A percentile compares a stretch with the other conserved stretches of the same genome.
These are phyloP conservation scores for Saccharum officinarum DNA, from an alignment of 176 grass and related monocot species.

Conservation along the genomic window DNA sequence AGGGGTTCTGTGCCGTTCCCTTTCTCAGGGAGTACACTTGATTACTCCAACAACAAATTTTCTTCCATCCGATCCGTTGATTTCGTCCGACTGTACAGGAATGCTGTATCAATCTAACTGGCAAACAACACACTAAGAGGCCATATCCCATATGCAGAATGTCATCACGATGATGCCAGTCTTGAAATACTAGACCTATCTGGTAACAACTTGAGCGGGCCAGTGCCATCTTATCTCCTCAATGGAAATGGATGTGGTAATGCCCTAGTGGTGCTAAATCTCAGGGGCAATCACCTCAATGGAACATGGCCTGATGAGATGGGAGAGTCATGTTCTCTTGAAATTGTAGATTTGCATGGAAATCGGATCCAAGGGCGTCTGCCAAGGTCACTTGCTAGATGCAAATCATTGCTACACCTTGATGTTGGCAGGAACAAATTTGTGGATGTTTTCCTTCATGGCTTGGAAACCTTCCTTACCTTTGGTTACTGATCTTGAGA, in stretches of 20 bases:
- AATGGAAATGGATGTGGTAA: neutral
- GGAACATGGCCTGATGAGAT: conserved; percentile 23
- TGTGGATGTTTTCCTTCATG: conserved; percentile 18
- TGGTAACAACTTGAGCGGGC: conserved; percentile 10
- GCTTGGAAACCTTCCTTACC: neutral
- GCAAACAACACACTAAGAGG: conserved; percentile 20
- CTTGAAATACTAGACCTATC: neutral
- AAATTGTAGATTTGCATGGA: neutral
- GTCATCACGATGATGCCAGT: fast-evolving
- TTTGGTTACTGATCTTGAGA: conserved; percentile 9
- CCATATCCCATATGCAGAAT: neutral
- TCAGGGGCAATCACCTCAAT: conserved; percentile 9
- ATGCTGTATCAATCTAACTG: conserved; percentile 7
- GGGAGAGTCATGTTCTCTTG: neutral
- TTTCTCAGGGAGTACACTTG: fast-evolving
- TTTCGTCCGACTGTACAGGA: neutral
- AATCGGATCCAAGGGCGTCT: conserved; percentile 18
- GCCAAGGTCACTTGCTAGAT: conserved; percentile 22
- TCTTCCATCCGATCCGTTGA: neutral
- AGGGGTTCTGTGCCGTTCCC: neutral
- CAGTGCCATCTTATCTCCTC: neutral
- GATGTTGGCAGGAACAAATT: conserved; percentile 11
- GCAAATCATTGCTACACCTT: neutral
- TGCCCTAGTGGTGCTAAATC: neutral
- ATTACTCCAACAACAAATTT: conserved; percentile 28